Percentiles rank a stretch among this genome's conserved stretches.
Conservation (phyloP, 2,329 filamentous ascomycete genomes). For the Venturia nashicola region DNA sequence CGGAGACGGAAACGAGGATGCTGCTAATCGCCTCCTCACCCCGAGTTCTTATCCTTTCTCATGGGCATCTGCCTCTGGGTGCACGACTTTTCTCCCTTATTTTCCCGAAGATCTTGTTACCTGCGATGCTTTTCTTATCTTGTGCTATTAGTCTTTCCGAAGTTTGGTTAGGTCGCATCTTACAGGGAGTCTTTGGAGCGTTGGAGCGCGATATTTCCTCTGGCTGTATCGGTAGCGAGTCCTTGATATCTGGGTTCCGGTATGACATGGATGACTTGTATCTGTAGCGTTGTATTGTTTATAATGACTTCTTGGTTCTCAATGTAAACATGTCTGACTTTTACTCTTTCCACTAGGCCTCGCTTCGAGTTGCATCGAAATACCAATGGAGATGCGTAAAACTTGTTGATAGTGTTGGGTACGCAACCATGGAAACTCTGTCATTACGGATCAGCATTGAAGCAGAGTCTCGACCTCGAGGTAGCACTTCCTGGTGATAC, state of each 20-base stretch:
- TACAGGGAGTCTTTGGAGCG: not conserved
- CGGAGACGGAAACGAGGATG: not conserved
- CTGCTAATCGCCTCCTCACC: not conserved
- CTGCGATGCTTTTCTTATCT: not conserved
- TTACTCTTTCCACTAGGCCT: too few species aligned
- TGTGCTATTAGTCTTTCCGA: not conserved
- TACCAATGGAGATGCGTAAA: too few species aligned
- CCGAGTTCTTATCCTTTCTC: not conserved
- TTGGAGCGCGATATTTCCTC: not conserved
- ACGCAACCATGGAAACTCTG: too few species aligned
- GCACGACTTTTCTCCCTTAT: not conserved
- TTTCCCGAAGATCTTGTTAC: not conserved
- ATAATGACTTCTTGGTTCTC: not conserved
- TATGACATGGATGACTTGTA: not conserved
- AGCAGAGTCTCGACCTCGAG: too few species aligned
- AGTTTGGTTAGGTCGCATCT: not conserved
- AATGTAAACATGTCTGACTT: too few species aligned
- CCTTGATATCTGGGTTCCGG: not conserved
- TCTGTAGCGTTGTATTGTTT: not conserved
- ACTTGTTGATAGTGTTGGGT: too few species aligned
- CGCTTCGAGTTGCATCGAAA: too few species aligned
- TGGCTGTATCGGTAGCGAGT: not conserved
- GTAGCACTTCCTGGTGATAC: too few species aligned
- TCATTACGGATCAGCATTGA: too few species aligned
- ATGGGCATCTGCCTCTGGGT: not conserved